phyloP scores from a whole-genome alignment of 1,139 yeast genomes.

The Schwanniomyces etchellsii region DNA sequence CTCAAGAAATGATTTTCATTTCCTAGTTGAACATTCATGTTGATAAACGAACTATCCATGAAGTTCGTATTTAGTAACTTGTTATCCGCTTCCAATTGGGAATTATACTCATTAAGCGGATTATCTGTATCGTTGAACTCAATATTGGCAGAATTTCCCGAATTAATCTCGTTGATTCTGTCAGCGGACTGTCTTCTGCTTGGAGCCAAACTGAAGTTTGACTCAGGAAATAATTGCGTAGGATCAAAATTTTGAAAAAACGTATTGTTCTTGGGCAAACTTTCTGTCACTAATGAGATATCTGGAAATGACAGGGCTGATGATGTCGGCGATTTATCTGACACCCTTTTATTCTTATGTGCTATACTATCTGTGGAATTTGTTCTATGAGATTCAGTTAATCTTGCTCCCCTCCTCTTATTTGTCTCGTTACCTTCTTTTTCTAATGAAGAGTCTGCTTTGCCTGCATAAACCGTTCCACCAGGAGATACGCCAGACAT shows the following conservation, averaged over 20 bases:
- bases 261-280: constrained; percentile 32
- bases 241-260: constrained; percentile 47
- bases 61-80: constrained; percentile 30
- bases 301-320: constrained; percentile 40
- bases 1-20: constrained; percentile 26
- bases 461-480: constrained; percentile 8
- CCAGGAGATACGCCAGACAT: constrained; percentile 30
- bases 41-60: constrained; percentile 38
- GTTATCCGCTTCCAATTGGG: constrained; percentile 20
- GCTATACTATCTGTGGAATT: constrained; percentile 4
- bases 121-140: constrained; percentile 6
- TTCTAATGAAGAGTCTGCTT: constrained; percentile 1
- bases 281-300: constrained; percentile 43
- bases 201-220: constrained; percentile 9
- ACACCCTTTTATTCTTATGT: constrained; percentile 8
- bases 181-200: constrained; percentile 2
- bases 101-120: constrained; percentile 3
- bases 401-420: constrained; percentile 1
- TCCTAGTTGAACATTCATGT: constrained; percentile 41
- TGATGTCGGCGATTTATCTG: constrained; percentile 33
- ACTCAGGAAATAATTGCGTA: constrained; percentile 43
- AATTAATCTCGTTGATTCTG: constrained; percentile 5
- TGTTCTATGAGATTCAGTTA: constrained; percentile 1
- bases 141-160: constrained; percentile 12
- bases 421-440: constrained; percentile 1